phyloP scores from a whole-genome alignment of 805 yeast species.

The Brettanomyces nanus region DNA sequence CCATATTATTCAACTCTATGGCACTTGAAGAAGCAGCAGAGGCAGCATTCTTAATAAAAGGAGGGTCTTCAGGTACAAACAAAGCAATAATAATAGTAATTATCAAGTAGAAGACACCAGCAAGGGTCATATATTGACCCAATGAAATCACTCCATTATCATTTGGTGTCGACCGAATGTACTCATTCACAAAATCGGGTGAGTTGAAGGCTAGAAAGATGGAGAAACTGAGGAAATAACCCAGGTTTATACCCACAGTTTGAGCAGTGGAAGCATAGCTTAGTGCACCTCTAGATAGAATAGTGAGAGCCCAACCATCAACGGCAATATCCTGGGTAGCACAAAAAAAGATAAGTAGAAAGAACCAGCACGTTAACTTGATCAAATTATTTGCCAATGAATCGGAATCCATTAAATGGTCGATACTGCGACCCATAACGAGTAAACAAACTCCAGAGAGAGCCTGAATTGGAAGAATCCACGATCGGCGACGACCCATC shows the following conservation, averaged over 20 bases:
- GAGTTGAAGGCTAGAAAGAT: slow-evolving; percentile 87
- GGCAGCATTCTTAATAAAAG: slow-evolving; percentile 21
- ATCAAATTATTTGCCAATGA: slow-evolving; percentile 43
- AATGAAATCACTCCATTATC: slow-evolving; percentile 63
- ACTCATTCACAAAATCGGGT: slow-evolving; percentile 85
- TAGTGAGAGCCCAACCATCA: slow-evolving; percentile 97
- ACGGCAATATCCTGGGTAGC: slow-evolving; percentile 99
- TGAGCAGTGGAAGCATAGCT: slow-evolving; percentile 97
- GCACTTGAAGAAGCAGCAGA: not conserved
- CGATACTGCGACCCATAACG: slow-evolving; percentile 53
- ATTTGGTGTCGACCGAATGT: slow-evolving; percentile 53
- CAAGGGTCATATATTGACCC: slow-evolving; percentile 65
- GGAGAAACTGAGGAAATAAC: slow-evolving; percentile 87
- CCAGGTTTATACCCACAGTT: slow-evolving; percentile 89
- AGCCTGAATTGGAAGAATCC: slow-evolving; percentile 91
- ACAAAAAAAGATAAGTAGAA: slow-evolving; percentile 73
- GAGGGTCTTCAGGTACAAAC: slow-evolving; percentile 67
- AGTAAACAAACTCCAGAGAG: slow-evolving; percentile 66
- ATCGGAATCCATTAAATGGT: slow-evolving; percentile 32
- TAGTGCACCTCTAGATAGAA: slow-evolving; percentile 66
- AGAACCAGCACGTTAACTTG: slow-evolving; percentile 62
- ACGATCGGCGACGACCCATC: slow-evolving; percentile 78
- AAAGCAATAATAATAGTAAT: slow-evolving; percentile 56
- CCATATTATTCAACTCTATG: slow-evolving; percentile 1
- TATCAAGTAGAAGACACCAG: slow-evolving; percentile 65